Evolutionary conservation across 177 flowering plant species (phyloP), one percentile per base, ranked within the genome.

Genomic region (Vitis hybrid): DNA sequence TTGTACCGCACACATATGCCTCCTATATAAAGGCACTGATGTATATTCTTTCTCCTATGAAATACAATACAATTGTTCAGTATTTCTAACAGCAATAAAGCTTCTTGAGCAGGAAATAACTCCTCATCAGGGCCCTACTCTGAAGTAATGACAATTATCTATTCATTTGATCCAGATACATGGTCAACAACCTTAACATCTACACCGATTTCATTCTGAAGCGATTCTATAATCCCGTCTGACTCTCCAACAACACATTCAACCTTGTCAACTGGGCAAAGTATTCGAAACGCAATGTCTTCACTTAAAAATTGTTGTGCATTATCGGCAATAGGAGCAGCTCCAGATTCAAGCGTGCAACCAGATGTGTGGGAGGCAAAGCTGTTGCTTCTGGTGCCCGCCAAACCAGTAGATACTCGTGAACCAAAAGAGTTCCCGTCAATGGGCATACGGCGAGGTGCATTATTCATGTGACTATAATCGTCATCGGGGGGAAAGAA

Each of bases 101-200:
- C 99, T 83, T 96, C 98, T 83, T 96, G 99, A 72, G 99, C 96
- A 68, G 99, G 99, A 83, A 96, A 93, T 59, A 96, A 69, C 74
- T 88, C 97, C 80, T 96, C 97, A 72, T 94, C 97, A 73, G 95
- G 99, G 73, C 91, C 97, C 99, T 96, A 74, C 49, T 92, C 90
- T 33, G 99, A 96, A 29, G 90, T 78, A 71, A 96, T 79, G 19
- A 73, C 81, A 53, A 96, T 86, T 63, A 92, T 81, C 68, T 77
- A 87, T 69, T 96, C 99, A 68, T 90, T 77, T 63, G 90, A 84
- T 51, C 92, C 94, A 69, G 82, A 79, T 56, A 87, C 79, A 19
- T 81, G 87, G 67, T 89, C 97, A 70, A 82, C 51, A 75, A 92
- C 86, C 74, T 79, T 88, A 10, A 94, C 82, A 75, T 87, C 92